phyloP scores from a whole-genome alignment of 2,329 filamentous ascomycete species.

The Macrophomina phaseolina region DNA sequence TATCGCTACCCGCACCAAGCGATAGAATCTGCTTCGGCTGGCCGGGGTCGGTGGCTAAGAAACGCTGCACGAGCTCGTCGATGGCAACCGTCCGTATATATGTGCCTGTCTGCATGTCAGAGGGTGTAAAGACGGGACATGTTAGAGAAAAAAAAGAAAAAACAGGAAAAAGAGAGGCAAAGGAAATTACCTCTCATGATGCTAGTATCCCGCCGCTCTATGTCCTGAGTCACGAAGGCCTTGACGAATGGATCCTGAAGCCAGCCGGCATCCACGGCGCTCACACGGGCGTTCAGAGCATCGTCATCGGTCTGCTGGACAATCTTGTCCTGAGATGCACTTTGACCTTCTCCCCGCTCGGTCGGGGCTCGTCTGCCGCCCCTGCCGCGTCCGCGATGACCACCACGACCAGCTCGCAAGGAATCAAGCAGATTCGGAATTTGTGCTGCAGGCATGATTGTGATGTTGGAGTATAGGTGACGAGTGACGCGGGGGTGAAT shows the following conservation, averaged over 20 bases:
- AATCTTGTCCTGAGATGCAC: slow-evolving; percentile 66
- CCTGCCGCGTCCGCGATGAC: slow-evolving; percentile 55
- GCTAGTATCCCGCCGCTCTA: slow-evolving; percentile 76
- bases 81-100: slow-evolving; percentile 87
- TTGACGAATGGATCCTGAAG: slow-evolving; percentile 79
- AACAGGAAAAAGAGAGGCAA: neutral
- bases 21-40: slow-evolving; percentile 79
- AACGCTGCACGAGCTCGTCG: slow-evolving; percentile 75
- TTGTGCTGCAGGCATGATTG: slow-evolving; percentile 69
- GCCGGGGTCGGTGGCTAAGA: slow-evolving; percentile 59
- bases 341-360: slow-evolving; percentile 27
- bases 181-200: slow-evolving; percentile 80
- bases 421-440: slow-evolving; percentile 80
- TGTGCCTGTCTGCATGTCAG: slow-evolving; percentile 67
- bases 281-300: slow-evolving; percentile 85
- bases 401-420: slow-evolving; percentile 54
- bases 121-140: neutral
- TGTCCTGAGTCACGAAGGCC: slow-evolving; percentile 66
- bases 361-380: slow-evolving; percentile 36
- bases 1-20: slow-evolving; percentile 92
- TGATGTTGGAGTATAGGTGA: slow-evolving; percentile 25
- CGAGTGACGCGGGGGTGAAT: slow-evolving; percentile 4
- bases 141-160: neutral
- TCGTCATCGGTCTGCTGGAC: slow-evolving; percentile 92
- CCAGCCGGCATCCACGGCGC: slow-evolving; percentile 85